Base-by-base conservation (phyloP, 2,329 filamentous ascomycete species). In the Monilinia fructicola region DNA sequence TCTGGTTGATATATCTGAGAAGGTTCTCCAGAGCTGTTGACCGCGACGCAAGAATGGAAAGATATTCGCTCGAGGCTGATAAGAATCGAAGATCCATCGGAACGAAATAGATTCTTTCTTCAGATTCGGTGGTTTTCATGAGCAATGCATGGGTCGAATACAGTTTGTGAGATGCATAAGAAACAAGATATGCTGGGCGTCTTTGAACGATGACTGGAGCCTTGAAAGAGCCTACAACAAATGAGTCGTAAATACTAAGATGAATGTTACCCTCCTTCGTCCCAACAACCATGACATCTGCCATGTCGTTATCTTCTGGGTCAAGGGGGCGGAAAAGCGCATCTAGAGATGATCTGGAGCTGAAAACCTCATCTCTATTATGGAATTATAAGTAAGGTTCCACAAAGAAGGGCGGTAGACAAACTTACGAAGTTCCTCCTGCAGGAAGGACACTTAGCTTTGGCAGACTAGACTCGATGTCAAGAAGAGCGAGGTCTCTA, bases 1-100 rank as follows among this genome's bases (percentile, higher is more conserved):
- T 88, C 75, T 97, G 92, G 66, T 87, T 87, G 54, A 97, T 84
- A 75, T 99, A 98, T 59, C 92, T 84, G 10, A 97, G 80, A 16
- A 98, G 78, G 70, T 95, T 96, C 73, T 97, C 92, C 21, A 98
- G 79, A 54, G 92, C 91, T 0, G 93, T 96, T 5, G 92, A 90
- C 73, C 96, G 96, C 21, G 90, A 92, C 0, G 93, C 90, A 16
- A 98, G 82, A 5, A 97, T 83, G 38, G 93, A 91, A 2, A 98
- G 81, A 74, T 96, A 91, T 66, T 93, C 86, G 3, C 91, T 91
- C 2, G 88, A 89, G 18, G 88, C 88, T 3, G 88, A 87, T 58
- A 96, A 86, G 74, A 97, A 96, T 0, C 89, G 87, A n/a, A 97
- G 81, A 72, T 96, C 91, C 76, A 96, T 85, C 0, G 90, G 90